These are phyloP conservation scores for Cladophialophora chaetospira DNA, from an alignment of 2,329 filamentous ascomycete genomes.

Conservation along the genomic window DNA sequence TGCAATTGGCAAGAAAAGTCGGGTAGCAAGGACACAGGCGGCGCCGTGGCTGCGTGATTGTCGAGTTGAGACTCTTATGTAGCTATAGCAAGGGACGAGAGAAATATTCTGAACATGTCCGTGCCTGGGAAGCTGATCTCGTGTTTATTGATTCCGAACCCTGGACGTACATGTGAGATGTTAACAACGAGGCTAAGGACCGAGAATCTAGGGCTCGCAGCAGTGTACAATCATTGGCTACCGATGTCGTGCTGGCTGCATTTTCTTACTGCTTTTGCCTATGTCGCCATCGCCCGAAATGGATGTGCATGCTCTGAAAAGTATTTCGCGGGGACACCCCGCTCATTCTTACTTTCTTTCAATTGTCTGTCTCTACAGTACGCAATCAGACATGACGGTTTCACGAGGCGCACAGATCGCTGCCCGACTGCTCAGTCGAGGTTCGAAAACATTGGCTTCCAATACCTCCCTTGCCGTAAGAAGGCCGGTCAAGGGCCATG, in stretches of 20 bases:
- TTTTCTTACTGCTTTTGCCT: background rate
- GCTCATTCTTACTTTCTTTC: background rate
- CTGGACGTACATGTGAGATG: background rate
- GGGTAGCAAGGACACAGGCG: background rate
- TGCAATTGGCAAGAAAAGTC: background rate
- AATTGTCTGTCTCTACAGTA: background rate
- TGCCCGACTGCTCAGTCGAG: constrained; percentile 30
- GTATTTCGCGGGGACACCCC: background rate
- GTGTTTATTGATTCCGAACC: too few relatives aligned
- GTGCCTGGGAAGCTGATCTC: too few relatives aligned
- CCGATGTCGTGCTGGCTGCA: constrained; percentile 7
- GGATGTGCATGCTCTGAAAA: background rate
- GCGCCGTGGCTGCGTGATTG: background rate
- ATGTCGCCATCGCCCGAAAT: background rate
- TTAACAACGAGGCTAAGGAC: background rate
- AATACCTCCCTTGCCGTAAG: constrained; percentile 9
- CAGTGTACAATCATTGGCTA: background rate
- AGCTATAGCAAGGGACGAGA: constrained; percentile 2
- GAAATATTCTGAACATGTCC: too few relatives aligned
- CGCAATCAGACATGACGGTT: constrained; percentile 30
- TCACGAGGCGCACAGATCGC: constrained; percentile 32
- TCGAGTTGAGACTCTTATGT: constrained; percentile 5
- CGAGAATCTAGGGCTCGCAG: background rate
- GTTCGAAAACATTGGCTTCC: constrained; percentile 16
- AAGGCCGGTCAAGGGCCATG: background rate